Evolutionary conservation across 139 green algal genomes (phyloP).

Genomic region (Volvox africanus): DNA sequence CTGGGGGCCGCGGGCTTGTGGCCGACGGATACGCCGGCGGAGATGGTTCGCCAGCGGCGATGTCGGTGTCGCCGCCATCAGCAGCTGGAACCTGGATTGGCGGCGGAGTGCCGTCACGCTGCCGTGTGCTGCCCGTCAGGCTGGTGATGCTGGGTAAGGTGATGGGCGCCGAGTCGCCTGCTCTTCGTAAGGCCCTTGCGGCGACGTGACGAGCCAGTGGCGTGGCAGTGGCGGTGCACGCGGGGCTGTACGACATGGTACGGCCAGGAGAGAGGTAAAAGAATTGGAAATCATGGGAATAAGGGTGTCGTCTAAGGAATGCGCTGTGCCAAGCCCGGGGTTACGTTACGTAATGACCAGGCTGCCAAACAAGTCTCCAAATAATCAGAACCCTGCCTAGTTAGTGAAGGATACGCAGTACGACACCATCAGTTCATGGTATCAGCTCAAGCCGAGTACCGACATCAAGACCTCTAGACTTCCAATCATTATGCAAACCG

Average conservation of each 20-base stretch:
- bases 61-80: not conserved
- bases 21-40: not conserved
- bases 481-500: too few relatives aligned
- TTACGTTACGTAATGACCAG: too few relatives aligned
- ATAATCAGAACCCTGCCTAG: too few relatives aligned
- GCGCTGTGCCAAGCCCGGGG: too few relatives aligned
- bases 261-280: not conserved
- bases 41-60: not conserved
- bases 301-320: too few relatives aligned
- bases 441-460: too few relatives aligned
- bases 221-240: constrained; percentile 5
- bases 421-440: too few relatives aligned
- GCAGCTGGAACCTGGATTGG: not conserved
- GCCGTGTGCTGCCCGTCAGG: not conserved
- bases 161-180: not conserved
- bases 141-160: constrained; percentile 23
- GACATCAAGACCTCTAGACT: too few relatives aligned
- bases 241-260: not conserved
- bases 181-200: constrained; percentile 15
- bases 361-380: too few relatives aligned
- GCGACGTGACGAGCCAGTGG: constrained; percentile 14
- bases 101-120: not conserved
- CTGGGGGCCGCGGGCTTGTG: not conserved
- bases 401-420: too few relatives aligned
- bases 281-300: too few relatives aligned